Conservation (phyloP, 352 stramenopile genomes). For the Pythium vanterpoolii region DNA sequence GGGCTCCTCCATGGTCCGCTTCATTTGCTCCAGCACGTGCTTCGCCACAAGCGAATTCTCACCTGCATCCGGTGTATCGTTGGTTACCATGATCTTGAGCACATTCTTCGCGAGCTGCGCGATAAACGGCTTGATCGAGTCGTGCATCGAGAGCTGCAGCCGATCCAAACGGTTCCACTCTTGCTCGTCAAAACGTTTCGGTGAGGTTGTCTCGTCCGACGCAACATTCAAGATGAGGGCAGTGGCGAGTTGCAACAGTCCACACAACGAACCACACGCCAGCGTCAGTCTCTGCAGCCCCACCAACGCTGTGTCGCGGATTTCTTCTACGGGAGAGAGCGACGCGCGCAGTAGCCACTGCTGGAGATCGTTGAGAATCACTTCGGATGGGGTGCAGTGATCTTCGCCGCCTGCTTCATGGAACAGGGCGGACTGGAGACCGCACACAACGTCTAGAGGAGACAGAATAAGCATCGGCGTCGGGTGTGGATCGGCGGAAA, state of each 20-base stretch:
- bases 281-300: conserved; percentile 62
- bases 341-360: conserved; percentile 66
- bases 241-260: conserved; percentile 64
- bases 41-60: conserved; percentile 50
- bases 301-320: conserved; percentile 62
- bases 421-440: conserved; percentile 48
- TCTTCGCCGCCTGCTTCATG: conserved; percentile 41
- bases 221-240: conserved; percentile 58
- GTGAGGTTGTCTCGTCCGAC: neutral
- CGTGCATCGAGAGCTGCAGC: conserved; percentile 40
- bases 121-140: conserved; percentile 44
- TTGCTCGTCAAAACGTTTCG: conserved; percentile 29
- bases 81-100: conserved; percentile 48
- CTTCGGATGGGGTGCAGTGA: conserved; percentile 46
- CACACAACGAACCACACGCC: conserved; percentile 77
- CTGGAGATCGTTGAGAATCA: conserved; percentile 60
- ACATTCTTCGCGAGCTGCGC: conserved; percentile 40
- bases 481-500: neutral
- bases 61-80: conserved; percentile 22
- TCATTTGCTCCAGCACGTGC: conserved; percentile 49
- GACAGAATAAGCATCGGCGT: neutral
- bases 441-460: conserved; percentile 25
- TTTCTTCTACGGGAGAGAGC: conserved; percentile 34
- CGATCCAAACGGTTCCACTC: conserved; percentile 59
- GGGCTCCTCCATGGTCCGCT: conserved; percentile 6